phyloP scores from a whole-genome alignment of 306 rosid species.

The Delonix regia region DNA sequence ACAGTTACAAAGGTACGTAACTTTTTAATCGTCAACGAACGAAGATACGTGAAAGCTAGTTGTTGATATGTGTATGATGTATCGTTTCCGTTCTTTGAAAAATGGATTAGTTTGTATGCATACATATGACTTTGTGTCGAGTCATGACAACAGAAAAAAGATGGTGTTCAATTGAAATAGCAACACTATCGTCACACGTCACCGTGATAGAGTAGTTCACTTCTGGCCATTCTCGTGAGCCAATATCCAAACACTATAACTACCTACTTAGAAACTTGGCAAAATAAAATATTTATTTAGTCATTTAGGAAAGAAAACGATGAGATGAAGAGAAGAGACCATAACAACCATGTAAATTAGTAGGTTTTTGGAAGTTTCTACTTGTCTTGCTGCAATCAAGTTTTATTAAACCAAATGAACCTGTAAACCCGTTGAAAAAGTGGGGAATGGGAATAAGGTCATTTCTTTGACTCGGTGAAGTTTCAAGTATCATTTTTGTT shows the following conservation, averaged over 20 bases:
- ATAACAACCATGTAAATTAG: too few relatives aligned
- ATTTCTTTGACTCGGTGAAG: background rate
- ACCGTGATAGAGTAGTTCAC: background rate
- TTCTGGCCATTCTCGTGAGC: background rate
- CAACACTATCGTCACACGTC: background rate
- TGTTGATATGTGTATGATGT: background rate
- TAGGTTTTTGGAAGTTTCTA: background rate
- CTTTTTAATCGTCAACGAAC: background rate
- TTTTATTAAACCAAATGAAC: background rate
- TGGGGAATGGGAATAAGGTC: background rate
- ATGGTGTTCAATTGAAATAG: background rate
- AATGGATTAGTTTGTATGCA: background rate
- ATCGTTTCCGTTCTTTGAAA: background rate
- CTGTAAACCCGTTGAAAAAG: background rate
- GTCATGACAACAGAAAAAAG: background rate
- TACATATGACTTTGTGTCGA: background rate
- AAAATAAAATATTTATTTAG: too few relatives aligned
- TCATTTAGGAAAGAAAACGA: background rate
- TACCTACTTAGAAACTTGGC: background rate
- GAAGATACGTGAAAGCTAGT: background rate
- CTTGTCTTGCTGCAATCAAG: background rate
- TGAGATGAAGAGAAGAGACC: background rate
- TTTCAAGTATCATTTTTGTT: background rate
- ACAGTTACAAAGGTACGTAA: background rate
- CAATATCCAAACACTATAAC: background rate